Conservation (phyloP, 495 filamentous ascomycete species). For the Pseudoneurospora amorphoporcata region DNA sequence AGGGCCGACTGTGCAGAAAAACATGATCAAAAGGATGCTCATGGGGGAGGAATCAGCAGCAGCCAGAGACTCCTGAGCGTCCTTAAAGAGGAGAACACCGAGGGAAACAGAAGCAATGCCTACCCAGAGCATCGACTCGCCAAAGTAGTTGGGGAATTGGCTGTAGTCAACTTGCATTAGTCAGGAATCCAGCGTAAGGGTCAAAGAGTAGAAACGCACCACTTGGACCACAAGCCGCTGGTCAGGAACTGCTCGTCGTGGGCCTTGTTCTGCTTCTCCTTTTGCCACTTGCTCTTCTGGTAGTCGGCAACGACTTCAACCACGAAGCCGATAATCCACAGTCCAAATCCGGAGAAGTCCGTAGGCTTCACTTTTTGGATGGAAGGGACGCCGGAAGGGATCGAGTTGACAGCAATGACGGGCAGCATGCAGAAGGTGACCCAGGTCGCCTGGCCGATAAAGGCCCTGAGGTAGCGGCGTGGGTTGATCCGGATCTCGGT, state of each 20-base stretch:
- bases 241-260: slow-evolving; percentile 55
- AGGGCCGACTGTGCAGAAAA: slow-evolving; percentile 47
- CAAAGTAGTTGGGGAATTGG: slow-evolving; percentile 59
- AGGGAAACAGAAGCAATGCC: slow-evolving; percentile 40
- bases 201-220: slow-evolving; percentile 10
- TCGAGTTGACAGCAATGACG: slow-evolving; percentile 46
- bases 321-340: slow-evolving; percentile 46
- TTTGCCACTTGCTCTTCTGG: slow-evolving; percentile 48
- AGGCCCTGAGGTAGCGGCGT: slow-evolving; percentile 43
- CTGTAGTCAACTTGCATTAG: slow-evolving; percentile 15
- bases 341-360: slow-evolving; percentile 42
- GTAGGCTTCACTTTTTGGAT: slow-evolving; percentile 28
- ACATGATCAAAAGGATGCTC: slow-evolving; percentile 30
- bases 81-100: slow-evolving; percentile 36
- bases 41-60: slow-evolving; percentile 9
- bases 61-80: slow-evolving; percentile 37
- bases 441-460: slow-evolving; percentile 51
- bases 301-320: slow-evolving; percentile 50
- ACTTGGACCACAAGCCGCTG: slow-evolving; percentile 44
- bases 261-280: slow-evolving; percentile 44
- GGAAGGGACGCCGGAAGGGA: slow-evolving; percentile 41
- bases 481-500: slow-evolving; percentile 45
- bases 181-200: neutral
- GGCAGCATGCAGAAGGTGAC: slow-evolving; percentile 52
- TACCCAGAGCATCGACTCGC: slow-evolving; percentile 54